Evolutionary conservation across 1,139 yeast genomes (phyloP).

Genomic region (Yamadazyma kanchanaburiensis): DNA sequence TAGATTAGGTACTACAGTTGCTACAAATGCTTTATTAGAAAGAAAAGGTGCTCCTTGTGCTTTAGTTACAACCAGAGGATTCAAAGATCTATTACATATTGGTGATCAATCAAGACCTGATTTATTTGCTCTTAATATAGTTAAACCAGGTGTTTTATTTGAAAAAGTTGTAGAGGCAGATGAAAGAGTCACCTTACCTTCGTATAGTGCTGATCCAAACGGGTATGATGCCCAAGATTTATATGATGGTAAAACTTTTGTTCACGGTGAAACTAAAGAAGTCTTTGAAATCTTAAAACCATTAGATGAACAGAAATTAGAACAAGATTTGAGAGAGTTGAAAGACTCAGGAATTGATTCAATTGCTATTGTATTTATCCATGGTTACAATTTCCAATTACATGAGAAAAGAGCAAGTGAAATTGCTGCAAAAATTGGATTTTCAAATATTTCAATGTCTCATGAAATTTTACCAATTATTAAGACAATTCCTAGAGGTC

Average conservation of each 20-base stretch:
- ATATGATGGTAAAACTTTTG: constrained; percentile 15
- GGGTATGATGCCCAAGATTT: constrained; percentile 22
- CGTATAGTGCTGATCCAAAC: constrained; percentile 58
- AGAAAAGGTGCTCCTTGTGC: constrained; percentile 67
- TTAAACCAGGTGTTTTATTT: constrained; percentile 57
- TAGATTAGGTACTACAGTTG: constrained; percentile 80
- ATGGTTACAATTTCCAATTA: constrained; percentile 64
- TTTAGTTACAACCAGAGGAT: constrained; percentile 62
- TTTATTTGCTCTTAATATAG: constrained; percentile 60
- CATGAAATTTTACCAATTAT: constrained; percentile 71
- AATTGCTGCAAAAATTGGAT: constrained; percentile 59
- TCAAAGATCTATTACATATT: constrained; percentile 58
- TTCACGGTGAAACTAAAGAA: constrained; percentile 62
- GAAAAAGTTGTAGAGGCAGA: constrained; percentile 64
- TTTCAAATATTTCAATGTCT: constrained; percentile 55
- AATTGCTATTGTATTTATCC: constrained; percentile 65
- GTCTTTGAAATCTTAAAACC: constrained; percentile 49
- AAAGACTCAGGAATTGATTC: constrained; percentile 58
- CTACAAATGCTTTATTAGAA: constrained; percentile 71
- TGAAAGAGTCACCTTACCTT: constrained; percentile 71
- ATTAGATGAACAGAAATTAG: constrained; percentile 43
- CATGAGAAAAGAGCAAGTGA: constrained; percentile 60
- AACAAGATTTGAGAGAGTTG: constrained; percentile 34
- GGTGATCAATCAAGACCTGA: constrained; percentile 75
- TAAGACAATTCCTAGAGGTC: constrained; percentile 66